Evolutionary conservation across 805 yeast species (phyloP).

Genomic region (Wickerhamomyces queroliae): DNA sequence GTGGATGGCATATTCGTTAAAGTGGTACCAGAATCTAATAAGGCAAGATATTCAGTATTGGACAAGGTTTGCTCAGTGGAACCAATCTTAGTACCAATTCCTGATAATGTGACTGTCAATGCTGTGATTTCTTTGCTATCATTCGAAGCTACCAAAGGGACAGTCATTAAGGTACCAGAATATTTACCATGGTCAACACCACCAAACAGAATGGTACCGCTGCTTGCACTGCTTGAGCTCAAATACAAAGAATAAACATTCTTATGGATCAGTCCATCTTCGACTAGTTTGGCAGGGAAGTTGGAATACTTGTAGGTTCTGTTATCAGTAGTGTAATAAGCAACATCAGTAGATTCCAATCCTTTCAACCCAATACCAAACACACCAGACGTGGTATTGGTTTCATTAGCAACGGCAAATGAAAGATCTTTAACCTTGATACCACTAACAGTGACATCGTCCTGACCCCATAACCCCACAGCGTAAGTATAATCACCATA

Average conservation of each 20-base stretch:
- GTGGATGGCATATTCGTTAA: constrained; percentile 37
- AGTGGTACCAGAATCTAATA: constrained; percentile 40
- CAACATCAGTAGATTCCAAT: constrained; percentile 49
- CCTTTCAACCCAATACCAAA: constrained; percentile 62
- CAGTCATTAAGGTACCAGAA: constrained; percentile 40
- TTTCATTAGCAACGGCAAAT: constrained; percentile 61
- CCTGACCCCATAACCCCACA: constrained; percentile 39
- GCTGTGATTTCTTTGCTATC: constrained; percentile 34
- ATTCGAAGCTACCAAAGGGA: constrained; percentile 38
- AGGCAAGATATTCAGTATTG: constrained; percentile 23
- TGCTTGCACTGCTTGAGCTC: constrained; percentile 32
- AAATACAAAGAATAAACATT: constrained; percentile 60
- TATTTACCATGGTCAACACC: constrained; percentile 65
- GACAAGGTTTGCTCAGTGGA: constrained; percentile 1
- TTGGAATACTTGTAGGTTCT: constrained; percentile 37
- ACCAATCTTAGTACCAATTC: constrained; percentile 7
- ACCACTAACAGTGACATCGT: constrained; percentile 47
- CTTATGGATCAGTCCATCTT: constrained; percentile 49
- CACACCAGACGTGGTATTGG: constrained; percentile 57
- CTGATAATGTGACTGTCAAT: constrained; percentile 38
- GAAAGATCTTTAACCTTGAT: constrained; percentile 43
- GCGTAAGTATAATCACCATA: constrained; percentile 52
- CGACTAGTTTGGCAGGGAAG: constrained; percentile 55
- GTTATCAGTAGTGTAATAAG: constrained; percentile 37
- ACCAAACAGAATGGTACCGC: constrained; percentile 65